Evolutionary conservation across 1,284 basidiomycete species (phyloP), one percentile per base, ranked within the genome.

Genomic region (Melanopsichium pennsylvanicum): DNA sequence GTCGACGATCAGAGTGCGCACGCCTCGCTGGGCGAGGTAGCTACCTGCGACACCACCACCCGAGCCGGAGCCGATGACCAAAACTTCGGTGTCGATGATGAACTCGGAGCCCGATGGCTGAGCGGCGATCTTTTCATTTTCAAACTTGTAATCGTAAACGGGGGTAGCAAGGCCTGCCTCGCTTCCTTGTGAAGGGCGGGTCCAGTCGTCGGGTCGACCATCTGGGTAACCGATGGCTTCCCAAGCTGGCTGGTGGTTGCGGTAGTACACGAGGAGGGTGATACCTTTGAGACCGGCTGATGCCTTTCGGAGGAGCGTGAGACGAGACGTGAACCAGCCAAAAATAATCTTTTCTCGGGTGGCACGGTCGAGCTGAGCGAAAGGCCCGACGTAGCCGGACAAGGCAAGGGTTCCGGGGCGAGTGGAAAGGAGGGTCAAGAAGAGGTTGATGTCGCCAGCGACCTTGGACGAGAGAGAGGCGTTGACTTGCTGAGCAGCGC

Each of bases 11-110:
- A 84, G 71, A 23, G 82, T 81, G 33, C 75, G 68, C 44, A 82
- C 70, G 2, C 81, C 81, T 32, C 80, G 76, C 58, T 78, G 72
- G 3, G 82, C 70, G 12, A 83, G 58, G 43, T 79, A 78, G 37
- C 57, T 50, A 10, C 82, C 81, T 0, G 79, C 76, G 15, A 82
- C 82, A 27, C 82, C 82, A 15, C 83, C 84, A 8, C 84, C 84
- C 0, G 82, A 80, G 7, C 84, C 84, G 0, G 83, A 83, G 2
- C 84, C 84, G 44, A 84, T 73, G 49, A 85, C 59, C 25, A 81
- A 67, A 16, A 81, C 70, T 38, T 81, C 79, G 21, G 79, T 74
- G 48, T 76, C 72, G 38, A 76, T 40, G 32, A 72, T 70, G 61
- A 78, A 39, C 18, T 75, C 64, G 16, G 64, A 54, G 15, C 59